These are phyloP conservation scores for Cystobasidium tubakii DNA, from an alignment of 768 basidiomycete species.

Conservation along the genomic window DNA sequence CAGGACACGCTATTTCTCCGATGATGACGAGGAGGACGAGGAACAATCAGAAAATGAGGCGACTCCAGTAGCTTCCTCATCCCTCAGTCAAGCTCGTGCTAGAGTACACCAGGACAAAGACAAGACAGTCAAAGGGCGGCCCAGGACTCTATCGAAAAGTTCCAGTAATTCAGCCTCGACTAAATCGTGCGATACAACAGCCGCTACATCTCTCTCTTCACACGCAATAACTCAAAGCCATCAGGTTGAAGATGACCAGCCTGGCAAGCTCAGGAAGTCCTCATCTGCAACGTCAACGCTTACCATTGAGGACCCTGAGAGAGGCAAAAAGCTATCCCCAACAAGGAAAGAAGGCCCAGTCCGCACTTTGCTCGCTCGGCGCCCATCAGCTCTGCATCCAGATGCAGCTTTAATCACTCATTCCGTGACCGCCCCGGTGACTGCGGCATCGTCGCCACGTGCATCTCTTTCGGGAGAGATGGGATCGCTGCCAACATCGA, in stretches of 20 bases:
- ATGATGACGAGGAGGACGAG: not conserved
- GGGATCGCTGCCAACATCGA: not conserved
- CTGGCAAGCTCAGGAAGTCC: not conserved
- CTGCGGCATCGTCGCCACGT: not conserved
- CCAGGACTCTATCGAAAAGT: not conserved
- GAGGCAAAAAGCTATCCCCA: not conserved
- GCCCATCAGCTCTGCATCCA: conserved; percentile 21
- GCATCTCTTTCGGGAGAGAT: not conserved
- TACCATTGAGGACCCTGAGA: not conserved
- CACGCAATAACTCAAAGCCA: not conserved
- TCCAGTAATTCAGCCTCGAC: not conserved
- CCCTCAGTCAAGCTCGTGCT: not conserved
- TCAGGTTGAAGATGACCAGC: not conserved
- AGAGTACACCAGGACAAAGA: not conserved
- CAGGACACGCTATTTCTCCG: conserved; percentile 3
- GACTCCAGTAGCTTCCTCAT: not conserved
- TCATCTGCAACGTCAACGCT: not conserved
- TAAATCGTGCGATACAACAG: not conserved
- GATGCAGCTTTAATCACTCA: conserved; percentile 17
- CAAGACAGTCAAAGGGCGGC: not conserved
- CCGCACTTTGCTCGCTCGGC: not conserved
- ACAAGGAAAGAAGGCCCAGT: not conserved
- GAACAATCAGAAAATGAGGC: conserved; percentile 8
- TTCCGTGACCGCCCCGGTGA: not conserved
- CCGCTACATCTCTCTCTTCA: conserved; percentile 1